These are phyloP conservation scores for Rickenella mellea DNA, from an alignment of 768 basidiomycete species.

Conservation along the genomic window DNA sequence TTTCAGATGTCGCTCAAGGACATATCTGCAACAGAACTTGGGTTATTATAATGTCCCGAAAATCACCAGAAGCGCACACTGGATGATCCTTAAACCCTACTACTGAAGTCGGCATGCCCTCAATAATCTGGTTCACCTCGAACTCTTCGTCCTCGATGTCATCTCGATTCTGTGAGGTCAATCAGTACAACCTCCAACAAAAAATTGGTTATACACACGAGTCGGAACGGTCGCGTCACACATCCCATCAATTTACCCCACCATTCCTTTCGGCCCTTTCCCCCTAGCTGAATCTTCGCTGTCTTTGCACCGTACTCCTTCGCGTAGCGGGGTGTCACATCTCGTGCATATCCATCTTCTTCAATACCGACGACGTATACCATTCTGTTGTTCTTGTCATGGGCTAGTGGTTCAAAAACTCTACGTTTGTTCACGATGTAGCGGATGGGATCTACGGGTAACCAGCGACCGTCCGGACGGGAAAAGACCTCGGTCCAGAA, in stretches of 20 bases:
- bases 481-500: constrained; percentile 99
- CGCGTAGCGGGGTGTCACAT: constrained; percentile 87
- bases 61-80: constrained; percentile 38
- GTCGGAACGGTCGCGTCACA: constrained; percentile 67
- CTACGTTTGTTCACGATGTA: constrained; percentile 72
- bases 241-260: constrained; percentile 64
- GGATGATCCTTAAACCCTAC: constrained; percentile 95
- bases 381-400: constrained; percentile 67
- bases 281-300: constrained; percentile 64
- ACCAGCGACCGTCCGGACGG: constrained; percentile 82
- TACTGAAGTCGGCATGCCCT: constrained; percentile 89
- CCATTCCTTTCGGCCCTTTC: constrained; percentile 69
- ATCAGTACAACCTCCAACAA: constrained; percentile 8
- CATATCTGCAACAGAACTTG: constrained; percentile 45
- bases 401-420: constrained; percentile 61
- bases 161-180: constrained; percentile 64
- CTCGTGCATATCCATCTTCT: constrained; percentile 87
- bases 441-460: constrained; percentile 86
- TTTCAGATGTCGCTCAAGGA: constrained; percentile 78
- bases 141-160: constrained; percentile 90
- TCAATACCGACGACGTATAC: constrained; percentile 90
- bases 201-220: constrained; percentile 41
- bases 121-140: constrained; percentile 61
- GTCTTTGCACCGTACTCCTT: constrained; percentile 72
- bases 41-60: background rate